Conservation (phyloP, 108 stramenopile species). For the Epithemia pelagica region DNA sequence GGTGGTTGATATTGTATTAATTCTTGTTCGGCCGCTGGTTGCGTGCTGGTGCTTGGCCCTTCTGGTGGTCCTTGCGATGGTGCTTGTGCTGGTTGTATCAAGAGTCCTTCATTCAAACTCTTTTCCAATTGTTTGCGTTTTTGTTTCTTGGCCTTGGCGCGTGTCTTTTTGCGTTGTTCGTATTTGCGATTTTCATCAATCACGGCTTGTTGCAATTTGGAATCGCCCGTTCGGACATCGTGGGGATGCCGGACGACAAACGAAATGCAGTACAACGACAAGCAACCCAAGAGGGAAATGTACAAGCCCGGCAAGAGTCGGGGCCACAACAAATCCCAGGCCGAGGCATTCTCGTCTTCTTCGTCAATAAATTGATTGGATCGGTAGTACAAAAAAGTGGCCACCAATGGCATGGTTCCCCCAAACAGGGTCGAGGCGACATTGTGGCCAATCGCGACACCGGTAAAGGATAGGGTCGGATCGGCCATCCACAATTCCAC, state of each 20-base stretch:
- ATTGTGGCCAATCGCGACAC: conserved; percentile 63
- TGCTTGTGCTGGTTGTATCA: no score
- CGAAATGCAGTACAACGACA: conserved; percentile 28
- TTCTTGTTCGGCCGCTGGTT: background rate
- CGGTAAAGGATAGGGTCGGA: conserved; percentile 58
- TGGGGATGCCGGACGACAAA: conserved; percentile 49
- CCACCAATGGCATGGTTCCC: conserved; percentile 60
- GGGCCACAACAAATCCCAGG: conserved; percentile 19
- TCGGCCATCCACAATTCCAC: conserved; percentile 70
- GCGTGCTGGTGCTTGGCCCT: no score
- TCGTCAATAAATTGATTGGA: conserved; percentile 14
- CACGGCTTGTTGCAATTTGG: conserved; percentile 32
- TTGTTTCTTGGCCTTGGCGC: background rate
- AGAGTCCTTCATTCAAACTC: background rate
- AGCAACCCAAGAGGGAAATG: conserved; percentile 36
- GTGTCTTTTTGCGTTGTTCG: conserved; percentile 8
- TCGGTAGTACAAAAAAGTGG: conserved; percentile 51
- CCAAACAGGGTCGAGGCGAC: conserved; percentile 48
- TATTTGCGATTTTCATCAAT: conserved; percentile 31
- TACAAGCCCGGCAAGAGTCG: conserved; percentile 52
- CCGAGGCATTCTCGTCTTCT: conserved; percentile 18
- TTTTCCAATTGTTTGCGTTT: background rate
- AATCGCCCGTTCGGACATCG: conserved; percentile 46
- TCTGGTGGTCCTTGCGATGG: no score
- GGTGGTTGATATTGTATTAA: background rate